Percentiles rank a stretch among this genome's conserved stretches.
Conservation (phyloP, 1,284 basidiomycete species). For the Grifola frondosa region DNA sequence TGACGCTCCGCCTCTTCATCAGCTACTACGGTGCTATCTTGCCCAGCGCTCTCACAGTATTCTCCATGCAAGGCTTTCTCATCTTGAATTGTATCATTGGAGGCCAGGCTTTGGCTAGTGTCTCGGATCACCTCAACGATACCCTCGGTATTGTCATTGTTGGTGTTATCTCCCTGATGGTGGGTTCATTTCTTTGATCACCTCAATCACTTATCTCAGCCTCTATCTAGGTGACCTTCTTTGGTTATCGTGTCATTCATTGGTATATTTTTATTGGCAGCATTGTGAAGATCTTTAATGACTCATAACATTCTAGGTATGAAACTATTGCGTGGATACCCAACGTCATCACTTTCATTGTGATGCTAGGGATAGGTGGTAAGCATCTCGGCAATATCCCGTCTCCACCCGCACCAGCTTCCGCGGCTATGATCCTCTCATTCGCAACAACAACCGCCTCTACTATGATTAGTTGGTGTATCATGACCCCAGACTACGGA, state of each 20-base stretch:
- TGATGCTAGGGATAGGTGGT: constrained; percentile 61
- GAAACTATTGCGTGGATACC: constrained; percentile 70
- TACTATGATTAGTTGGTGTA: constrained; percentile 55
- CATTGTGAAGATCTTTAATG: constrained; percentile 4
- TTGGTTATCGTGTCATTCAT: constrained; percentile 66
- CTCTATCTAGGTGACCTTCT: constrained; percentile 50
- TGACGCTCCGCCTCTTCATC: neutral
- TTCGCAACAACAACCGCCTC: constrained; percentile 41
- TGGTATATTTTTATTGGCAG: constrained; percentile 34
- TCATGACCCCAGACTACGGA: constrained; percentile 59
- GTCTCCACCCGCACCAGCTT: constrained; percentile 32
- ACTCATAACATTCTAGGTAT: constrained; percentile 31
- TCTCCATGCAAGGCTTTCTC: constrained; percentile 67
- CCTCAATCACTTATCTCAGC: neutral
- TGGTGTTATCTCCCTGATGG: constrained; percentile 62
- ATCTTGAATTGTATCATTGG: constrained; percentile 77
- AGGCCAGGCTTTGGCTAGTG: constrained; percentile 69
- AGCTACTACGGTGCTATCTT: constrained; percentile 64
- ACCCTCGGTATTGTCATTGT: constrained; percentile 80
- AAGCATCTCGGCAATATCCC: constrained; percentile 41
- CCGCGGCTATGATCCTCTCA: constrained; percentile 30
- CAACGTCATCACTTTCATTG: constrained; percentile 63
- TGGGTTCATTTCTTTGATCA: constrained; percentile 10
- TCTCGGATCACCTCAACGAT: constrained; percentile 50
- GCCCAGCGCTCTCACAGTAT: constrained; percentile 64